Evolutionary conservation across 129 eudicot genomes (phyloP), one percentile per base, ranked within the genome.

Genomic region (Kitagawia praeruptora): DNA sequence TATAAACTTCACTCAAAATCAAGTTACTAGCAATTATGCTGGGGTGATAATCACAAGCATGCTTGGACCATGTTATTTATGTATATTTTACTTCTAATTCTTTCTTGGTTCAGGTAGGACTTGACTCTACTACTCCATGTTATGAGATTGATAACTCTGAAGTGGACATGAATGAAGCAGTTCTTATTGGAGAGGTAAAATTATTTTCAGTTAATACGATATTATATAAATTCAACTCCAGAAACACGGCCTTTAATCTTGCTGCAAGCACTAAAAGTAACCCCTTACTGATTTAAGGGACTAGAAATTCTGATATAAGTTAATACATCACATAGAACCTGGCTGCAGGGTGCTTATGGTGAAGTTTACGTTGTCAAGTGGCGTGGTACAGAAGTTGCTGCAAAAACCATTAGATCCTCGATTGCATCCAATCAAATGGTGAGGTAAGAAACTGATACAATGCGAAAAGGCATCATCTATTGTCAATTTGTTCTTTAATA

Each of bases 351-450:
- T 75, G 92, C 90, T 42, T 90, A 73, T 69, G 95, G 95, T 82
- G 95, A 90, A 87, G 86, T 90, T 81, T 90, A 90, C 69, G 85
- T 83, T 44, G 95, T 90, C 58, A 90, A 83, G 82, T 90, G 90
- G 95, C 92, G 95, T 48, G 92, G 95, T 13, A 90, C 92, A 69
- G 90, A 87, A 84, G 95, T 90, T 73, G 92, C 95, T 67, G 95
- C 95, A 14, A 90, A 90, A 78, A 90, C 92, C 19, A 90, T 90
- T 48, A 87, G 95, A 18, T 81, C 90, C 53, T 86, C 91, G 34
- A 89, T 89, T 80, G 89, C 93, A 80, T 89, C 93, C 51, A 89
- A 84, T 73, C 84, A 85, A 70, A 80, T 70, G 67, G 93, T 89
- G 85, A 87, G 85, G 91, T 87, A 64, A 80, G 88, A 81, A 81